phyloP scores from a whole-genome alignment of 2,329 filamentous ascomycete species.

The Microsporum ferrugineum region DNA sequence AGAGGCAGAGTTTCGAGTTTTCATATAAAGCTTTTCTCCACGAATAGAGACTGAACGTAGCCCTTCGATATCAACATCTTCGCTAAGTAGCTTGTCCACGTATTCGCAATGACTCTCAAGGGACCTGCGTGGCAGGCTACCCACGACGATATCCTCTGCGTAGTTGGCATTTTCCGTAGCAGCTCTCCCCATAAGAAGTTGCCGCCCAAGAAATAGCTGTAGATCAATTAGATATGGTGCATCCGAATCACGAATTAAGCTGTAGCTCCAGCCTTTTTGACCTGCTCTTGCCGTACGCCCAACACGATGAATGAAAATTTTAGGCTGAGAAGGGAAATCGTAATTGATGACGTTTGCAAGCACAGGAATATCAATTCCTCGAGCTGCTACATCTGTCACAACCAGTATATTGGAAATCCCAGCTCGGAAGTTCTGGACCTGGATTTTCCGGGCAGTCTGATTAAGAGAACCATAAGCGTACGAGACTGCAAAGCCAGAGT shows the following conservation, averaged over 20 bases:
- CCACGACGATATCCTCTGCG: conserved; percentile 72
- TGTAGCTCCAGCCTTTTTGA: conserved; percentile 88
- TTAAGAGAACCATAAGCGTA: conserved; percentile 93
- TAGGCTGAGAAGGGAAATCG: conserved; percentile 92
- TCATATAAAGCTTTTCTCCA: conserved; percentile 85
- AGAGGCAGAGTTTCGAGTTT: conserved; percentile 81
- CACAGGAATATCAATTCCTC: conserved; percentile 95
- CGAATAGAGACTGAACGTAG: conserved; percentile 67
- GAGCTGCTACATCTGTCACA: conserved; percentile 89
- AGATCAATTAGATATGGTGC: conserved; percentile 86
- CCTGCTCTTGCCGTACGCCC: conserved; percentile 92
- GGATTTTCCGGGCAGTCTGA: conserved; percentile 81
- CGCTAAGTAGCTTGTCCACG: conserved; percentile 64
- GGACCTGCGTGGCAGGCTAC: conserved; percentile 58
- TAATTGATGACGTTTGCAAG: conserved; percentile 98
- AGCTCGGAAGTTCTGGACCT: conserved; percentile 78
- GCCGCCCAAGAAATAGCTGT: conserved; percentile 85
- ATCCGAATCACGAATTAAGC: conserved; percentile 75
- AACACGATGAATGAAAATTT: conserved; percentile 92
- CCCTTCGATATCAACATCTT: conserved; percentile 59
- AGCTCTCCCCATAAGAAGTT: conserved; percentile 62
- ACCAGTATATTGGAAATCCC: conserved; percentile 84
- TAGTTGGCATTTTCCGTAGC: conserved; percentile 53
- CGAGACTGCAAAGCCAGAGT: conserved; percentile 77
- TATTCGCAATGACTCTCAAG: conserved; percentile 71